Conservation (phyloP, 2,329 filamentous ascomycete species). For the Paraphoma sp. region DNA sequence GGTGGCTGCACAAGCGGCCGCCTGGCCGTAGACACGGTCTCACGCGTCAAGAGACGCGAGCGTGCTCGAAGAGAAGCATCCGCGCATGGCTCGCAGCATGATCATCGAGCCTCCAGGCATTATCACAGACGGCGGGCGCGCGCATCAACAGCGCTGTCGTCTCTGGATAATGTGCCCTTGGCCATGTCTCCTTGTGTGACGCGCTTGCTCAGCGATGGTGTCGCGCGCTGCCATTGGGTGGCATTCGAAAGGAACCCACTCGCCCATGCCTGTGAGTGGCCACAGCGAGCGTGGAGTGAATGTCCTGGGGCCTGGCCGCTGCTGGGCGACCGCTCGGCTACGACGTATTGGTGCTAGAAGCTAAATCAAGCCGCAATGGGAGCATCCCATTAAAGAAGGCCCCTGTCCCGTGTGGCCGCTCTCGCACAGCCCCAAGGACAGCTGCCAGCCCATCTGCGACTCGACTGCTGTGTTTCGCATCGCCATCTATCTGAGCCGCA, state of each 20-base stretch:
- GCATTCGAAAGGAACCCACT: constrained; percentile 12
- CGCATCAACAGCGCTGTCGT: constrained; percentile 1
- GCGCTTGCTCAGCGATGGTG: constrained; percentile 11
- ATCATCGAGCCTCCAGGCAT: not conserved
- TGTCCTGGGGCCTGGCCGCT: constrained; percentile 30
- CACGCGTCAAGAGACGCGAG: not conserved
- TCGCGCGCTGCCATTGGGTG: constrained; percentile 13
- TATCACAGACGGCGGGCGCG: not conserved
- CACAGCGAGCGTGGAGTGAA: constrained; percentile 17
- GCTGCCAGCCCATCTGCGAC: constrained; percentile 7
- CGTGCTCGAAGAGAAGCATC: constrained; percentile 8
- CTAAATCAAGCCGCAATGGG: constrained; percentile 21
- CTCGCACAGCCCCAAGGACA: constrained; percentile 22
- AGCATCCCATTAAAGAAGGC: constrained; percentile 25
- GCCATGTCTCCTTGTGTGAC: constrained; percentile 9
- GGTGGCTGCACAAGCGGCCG: constrained; percentile 33
- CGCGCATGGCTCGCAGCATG: constrained; percentile 11
- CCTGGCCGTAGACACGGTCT: constrained; percentile 16
- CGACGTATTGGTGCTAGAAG: constrained; percentile 31
- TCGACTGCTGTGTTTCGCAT: constrained; percentile 12
- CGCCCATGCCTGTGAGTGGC: constrained; percentile 16
- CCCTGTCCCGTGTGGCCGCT: constrained; percentile 32
- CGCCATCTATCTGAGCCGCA: constrained; percentile 12
- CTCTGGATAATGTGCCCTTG: constrained; percentile 16
- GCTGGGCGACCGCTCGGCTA: constrained; percentile 24